Evolutionary conservation across 345 rosid genomes (phyloP).

Genomic region (Murraya koenigii): DNA sequence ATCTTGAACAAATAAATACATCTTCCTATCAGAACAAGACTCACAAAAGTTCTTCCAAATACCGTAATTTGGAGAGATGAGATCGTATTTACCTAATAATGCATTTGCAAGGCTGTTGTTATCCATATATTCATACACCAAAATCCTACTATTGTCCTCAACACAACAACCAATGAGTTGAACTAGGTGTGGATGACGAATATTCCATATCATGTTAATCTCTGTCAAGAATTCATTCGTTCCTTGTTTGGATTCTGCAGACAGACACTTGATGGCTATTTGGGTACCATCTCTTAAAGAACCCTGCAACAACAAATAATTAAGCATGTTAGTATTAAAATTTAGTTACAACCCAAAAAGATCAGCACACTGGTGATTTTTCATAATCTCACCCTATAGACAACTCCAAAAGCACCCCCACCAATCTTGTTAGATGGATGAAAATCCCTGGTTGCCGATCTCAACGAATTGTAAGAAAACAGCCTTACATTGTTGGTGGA

Average conservation of each 20-base stretch:
- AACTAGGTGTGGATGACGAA: slow-evolving; percentile 62
- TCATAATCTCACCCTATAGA: slow-evolving; percentile 52
- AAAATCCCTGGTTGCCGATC: slow-evolving; percentile 72
- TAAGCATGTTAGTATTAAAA: neutral
- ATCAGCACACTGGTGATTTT: slow-evolving; percentile 10
- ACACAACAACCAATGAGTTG: slow-evolving; percentile 65
- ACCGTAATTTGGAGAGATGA: neutral
- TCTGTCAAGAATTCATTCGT: slow-evolving; percentile 58
- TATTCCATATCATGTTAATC: slow-evolving; percentile 51
- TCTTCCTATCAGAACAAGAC: neutral
- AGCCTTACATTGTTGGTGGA: slow-evolving; percentile 61
- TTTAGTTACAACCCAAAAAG: neutral
- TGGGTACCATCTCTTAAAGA: slow-evolving; percentile 50
- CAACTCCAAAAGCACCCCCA: slow-evolving; percentile 92
- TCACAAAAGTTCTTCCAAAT: neutral
- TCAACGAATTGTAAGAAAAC: slow-evolving; percentile 66
- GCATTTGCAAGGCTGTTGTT: slow-evolving; percentile 64
- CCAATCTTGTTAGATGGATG: slow-evolving; percentile 68
- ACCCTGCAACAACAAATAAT: slow-evolving; percentile 40
- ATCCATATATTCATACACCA: slow-evolving; percentile 67
- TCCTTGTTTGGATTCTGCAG: slow-evolving; percentile 68
- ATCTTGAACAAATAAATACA: neutral
- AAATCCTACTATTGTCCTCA: slow-evolving; percentile 46
- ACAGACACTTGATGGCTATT: slow-evolving; percentile 57
- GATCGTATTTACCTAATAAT: slow-evolving; percentile 46